These are phyloP conservation scores for Cyclocybe cylindracea DNA, from an alignment of 768 basidiomycete genomes.

Conservation along the genomic window DNA sequence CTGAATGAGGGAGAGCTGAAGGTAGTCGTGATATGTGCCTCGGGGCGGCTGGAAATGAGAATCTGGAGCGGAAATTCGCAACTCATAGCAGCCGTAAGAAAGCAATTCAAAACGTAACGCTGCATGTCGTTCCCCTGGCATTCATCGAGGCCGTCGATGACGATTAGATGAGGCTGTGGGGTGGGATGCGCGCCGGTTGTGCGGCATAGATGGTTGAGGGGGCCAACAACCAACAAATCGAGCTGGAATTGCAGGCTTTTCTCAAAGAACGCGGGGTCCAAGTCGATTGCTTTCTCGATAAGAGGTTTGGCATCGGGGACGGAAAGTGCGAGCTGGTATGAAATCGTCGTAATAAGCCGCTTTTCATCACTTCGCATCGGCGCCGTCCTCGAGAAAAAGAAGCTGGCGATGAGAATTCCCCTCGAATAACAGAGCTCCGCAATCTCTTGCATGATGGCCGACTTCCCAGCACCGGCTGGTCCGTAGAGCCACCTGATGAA, in stretches of 20 bases:
- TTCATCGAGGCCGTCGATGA: conserved; percentile 30
- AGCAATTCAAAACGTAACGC: conserved; percentile 8
- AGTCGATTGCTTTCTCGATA: conserved; percentile 10
- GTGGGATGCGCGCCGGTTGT: background rate
- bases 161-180: conserved; percentile 7
- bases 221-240: conserved; percentile 13
- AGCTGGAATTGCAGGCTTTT: conserved; percentile 16
- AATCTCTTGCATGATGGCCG: conserved; percentile 6
- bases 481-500: conserved; percentile 4
- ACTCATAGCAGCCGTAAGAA: background rate
- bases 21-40: conserved; percentile 19
- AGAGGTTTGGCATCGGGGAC: background rate
- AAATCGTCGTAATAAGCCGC: conserved; percentile 30
- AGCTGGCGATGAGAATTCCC: conserved; percentile 27
- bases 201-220: background rate
- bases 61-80: conserved; percentile 18
- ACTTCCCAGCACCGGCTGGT: conserved; percentile 8
- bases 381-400: conserved; percentile 34
- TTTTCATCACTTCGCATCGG: conserved; percentile 20
- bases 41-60: conserved; percentile 27
- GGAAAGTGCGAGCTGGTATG: conserved; percentile 24
- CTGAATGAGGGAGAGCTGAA: background rate
- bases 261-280: conserved; percentile 15
- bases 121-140: conserved; percentile 15
- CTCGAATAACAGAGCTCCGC: conserved; percentile 13